Percentiles rank a stretch among this genome's conserved stretches.
phyloP scores from a whole-genome alignment of 108 stramenopile genomes.

The Thalassiosira profunda region DNA sequence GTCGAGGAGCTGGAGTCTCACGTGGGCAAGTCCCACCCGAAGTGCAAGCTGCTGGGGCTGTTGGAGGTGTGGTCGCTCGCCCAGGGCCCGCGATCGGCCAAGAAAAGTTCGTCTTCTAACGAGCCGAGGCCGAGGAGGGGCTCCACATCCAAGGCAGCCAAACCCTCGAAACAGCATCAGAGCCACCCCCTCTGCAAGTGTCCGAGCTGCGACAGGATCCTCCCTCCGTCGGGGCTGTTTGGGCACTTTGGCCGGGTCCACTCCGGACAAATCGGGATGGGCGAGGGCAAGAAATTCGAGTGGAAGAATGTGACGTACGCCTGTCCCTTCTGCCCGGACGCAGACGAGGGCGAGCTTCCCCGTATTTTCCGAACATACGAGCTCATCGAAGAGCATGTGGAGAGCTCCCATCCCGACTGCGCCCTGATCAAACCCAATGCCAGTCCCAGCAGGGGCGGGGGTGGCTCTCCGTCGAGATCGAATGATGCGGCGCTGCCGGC shows the following conservation, averaged over 20 bases:
- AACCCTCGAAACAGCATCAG: too few relatives aligned
- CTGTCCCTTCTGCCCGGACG: constrained; percentile 20
- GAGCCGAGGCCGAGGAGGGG: too few relatives aligned
- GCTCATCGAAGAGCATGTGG: constrained; percentile 7
- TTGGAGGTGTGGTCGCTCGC: too few relatives aligned
- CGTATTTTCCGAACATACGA: constrained; percentile 10
- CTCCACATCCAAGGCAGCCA: not conserved
- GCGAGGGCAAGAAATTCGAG: constrained; percentile 1
- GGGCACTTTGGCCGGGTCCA: constrained; percentile 24
- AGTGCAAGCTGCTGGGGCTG: too few relatives aligned
- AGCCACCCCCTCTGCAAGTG: constrained; percentile 19
- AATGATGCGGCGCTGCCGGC: too few relatives aligned
- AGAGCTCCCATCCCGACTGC: constrained; percentile 2
- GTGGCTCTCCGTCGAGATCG: too few relatives aligned
- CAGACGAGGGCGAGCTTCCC: not conserved
- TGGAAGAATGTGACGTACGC: constrained; percentile 12
- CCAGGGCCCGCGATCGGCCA: too few relatives aligned
- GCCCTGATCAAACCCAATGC: constrained; percentile 1
- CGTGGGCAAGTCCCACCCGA: too few relatives aligned
- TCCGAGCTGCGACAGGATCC: constrained; percentile 12
- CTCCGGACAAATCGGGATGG: constrained; percentile 10
- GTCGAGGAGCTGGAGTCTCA: too few relatives aligned
- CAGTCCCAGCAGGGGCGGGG: too few relatives aligned
- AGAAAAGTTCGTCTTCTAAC: not conserved
- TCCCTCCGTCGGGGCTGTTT: constrained; percentile 15